Evolutionary conservation across 805 yeast genomes (phyloP), one percentile per base, ranked within the genome.

Genomic region (Candida maesae): DNA sequence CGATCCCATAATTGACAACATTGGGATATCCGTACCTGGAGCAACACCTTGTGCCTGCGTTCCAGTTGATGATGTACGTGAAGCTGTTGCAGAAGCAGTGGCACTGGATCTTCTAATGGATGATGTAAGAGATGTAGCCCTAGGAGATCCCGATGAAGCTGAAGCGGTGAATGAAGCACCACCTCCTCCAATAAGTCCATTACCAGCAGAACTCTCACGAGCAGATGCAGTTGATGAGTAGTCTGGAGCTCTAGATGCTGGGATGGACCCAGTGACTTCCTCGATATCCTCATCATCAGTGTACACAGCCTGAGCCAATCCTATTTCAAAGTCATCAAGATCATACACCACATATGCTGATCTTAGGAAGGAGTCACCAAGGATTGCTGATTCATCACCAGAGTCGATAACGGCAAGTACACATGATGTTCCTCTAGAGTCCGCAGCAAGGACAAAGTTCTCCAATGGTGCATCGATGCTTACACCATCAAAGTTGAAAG

Each of bases 271-370:
- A 5, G 63, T 45, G 30, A 81, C 71, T 9, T 61, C 66, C 39
- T 76, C 78, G 33, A 79, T 68, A 41, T 75, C 59, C 32, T 59
- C 64, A 6, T 55, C 58, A 18, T 44, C 47, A 6, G 70, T 50
- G 24, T 41, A 58, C 33, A 59, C 64, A 3, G 70, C 79, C 46
- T 70, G 75, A 4, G 79, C 80, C 39, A 76, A 28, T 1, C 71
- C 70, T 18, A 75, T 50, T 39, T 67, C 66, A 20, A 60, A 51
- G 30, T 64, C 60, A 25, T 71, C 79, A 35, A 78, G 54, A 56
- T 79, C 81, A 43, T 68, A 79, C 34, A 77, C 81, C 29, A 71
- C 66, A 50, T 78, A 78, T 1, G 74, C 76, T 21, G 70, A 58
- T 44, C 73, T 64, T 42, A 79, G 54, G 58, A 79, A 73, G 5